These are phyloP conservation scores for Skeletonema marinoi DNA, from an alignment of 108 stramenopile genomes.

Conservation along the genomic window DNA sequence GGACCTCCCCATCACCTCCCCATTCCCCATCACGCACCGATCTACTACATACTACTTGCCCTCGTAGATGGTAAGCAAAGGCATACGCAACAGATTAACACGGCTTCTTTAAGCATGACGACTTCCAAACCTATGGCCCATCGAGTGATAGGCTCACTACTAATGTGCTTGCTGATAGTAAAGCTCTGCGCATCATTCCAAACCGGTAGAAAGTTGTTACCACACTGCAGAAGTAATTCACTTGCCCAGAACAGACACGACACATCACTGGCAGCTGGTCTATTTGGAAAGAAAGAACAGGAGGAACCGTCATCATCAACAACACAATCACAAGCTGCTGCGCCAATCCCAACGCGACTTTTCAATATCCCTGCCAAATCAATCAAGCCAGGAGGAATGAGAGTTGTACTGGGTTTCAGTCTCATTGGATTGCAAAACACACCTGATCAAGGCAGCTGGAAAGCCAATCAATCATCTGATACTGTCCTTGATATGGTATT, in stretches of 20 bases:
- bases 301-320: neutral
- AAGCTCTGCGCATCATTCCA: neutral
- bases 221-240: neutral
- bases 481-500: constrained; percentile 61
- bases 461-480: constrained; percentile 54
- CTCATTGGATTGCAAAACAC: constrained; percentile 70
- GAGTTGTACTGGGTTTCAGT: constrained; percentile 69
- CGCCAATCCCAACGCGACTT: neutral
- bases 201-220: neutral
- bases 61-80: too few relatives aligned
- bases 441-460: constrained; percentile 64
- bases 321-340: neutral
- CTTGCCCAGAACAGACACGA: neutral
- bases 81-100: too few relatives aligned
- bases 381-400: constrained; percentile 70
- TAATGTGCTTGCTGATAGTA: neutral
- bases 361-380: constrained; percentile 53
- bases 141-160: neutral
- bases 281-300: constrained; percentile 18
- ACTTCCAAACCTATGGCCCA: neutral
- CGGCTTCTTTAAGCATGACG: neutral
- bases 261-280: constrained; percentile 4
- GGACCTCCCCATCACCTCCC: neutral
- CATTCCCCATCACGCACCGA: too few relatives aligned
- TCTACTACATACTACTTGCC: too few relatives aligned